Evolutionary conservation across 306 rosid species (phyloP).

Genomic region (Ormosia emarginata): DNA sequence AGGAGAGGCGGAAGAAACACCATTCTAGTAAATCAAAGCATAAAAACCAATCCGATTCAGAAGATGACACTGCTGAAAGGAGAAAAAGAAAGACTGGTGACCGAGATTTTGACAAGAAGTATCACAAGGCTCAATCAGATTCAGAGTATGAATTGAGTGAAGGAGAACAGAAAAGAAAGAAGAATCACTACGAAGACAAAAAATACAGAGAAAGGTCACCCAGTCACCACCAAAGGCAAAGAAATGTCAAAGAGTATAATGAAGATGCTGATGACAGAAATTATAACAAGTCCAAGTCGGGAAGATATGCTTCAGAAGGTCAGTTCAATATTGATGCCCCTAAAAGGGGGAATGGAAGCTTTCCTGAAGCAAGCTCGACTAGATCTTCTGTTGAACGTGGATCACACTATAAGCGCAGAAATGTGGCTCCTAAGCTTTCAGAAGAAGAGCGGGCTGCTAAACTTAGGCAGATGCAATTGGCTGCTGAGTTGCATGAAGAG

Average conservation of each 20-base stretch:
- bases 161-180: constrained; percentile 30
- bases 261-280: constrained; percentile 35
- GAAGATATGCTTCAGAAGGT: constrained; percentile 34
- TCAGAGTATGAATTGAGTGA: constrained; percentile 30
- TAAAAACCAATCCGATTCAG: constrained; percentile 41
- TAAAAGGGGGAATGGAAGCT: constrained; percentile 33
- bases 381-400: constrained; percentile 35
- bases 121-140: constrained; percentile 26
- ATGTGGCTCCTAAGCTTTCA: constrained; percentile 64
- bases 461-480: constrained; percentile 83
- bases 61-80: constrained; percentile 42
- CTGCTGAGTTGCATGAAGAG: constrained; percentile 93
- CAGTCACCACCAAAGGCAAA: constrained; percentile 33
- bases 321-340: constrained; percentile 25
- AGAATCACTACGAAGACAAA: constrained; percentile 20
- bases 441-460: constrained; percentile 88
- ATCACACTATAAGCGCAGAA: constrained; percentile 50
- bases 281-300: constrained; percentile 45
- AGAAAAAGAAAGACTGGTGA: constrained; percentile 36
- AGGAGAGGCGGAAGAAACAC: constrained; percentile 58
- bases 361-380: constrained; percentile 28
- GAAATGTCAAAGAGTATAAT: constrained; percentile 21
- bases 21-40: constrained; percentile 54
- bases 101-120: constrained; percentile 30
- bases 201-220: constrained; percentile 42